Conservation (phyloP, 345 rosid genomes). For the Lepidium didymum region DNA sequence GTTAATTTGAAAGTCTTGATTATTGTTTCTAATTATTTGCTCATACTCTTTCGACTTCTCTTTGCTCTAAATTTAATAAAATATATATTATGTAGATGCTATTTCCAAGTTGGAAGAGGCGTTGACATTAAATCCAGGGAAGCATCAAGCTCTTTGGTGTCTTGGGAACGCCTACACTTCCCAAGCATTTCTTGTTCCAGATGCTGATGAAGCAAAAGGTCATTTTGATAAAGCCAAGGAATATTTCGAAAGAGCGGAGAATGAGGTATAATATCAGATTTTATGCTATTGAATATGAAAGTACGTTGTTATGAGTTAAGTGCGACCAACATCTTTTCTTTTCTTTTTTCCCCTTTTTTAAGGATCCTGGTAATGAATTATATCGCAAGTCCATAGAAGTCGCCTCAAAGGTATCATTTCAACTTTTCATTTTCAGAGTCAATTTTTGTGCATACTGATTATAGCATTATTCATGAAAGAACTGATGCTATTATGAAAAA, state of each 20-base stretch:
- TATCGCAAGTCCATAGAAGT: slow-evolving; percentile 79
- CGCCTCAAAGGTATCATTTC: slow-evolving; percentile 53
- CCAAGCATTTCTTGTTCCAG: slow-evolving; percentile 58
- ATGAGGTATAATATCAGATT: slow-evolving; percentile 38
- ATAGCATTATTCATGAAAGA: not conserved
- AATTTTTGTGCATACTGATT: not conserved
- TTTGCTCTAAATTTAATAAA: not conserved
- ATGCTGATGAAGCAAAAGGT: slow-evolving; percentile 50
- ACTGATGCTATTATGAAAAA: not conserved
- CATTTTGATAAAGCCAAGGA: slow-evolving; percentile 58
- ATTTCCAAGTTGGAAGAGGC: slow-evolving; percentile 85
- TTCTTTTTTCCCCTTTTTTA: not conserved
- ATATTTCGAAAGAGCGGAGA: slow-evolving; percentile 67
- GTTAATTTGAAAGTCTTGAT: not conserved
- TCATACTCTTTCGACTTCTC: not conserved
- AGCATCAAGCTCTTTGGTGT: slow-evolving; percentile 80
- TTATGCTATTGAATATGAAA: not conserved
- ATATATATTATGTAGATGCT: slow-evolving; percentile 42
- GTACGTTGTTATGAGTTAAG: not conserved
- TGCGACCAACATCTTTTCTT: not conserved
- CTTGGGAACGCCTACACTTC: slow-evolving; percentile 86
- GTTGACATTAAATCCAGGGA: slow-evolving; percentile 48
- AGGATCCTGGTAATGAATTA: slow-evolving; percentile 85
- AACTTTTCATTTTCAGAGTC: not conserved
- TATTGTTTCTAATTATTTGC: not conserved